Percentiles rank a stretch among this genome's conserved stretches.
Conservation (phyloP, 176 grass and related monocot species). For the Melocanna baccifera region DNA sequence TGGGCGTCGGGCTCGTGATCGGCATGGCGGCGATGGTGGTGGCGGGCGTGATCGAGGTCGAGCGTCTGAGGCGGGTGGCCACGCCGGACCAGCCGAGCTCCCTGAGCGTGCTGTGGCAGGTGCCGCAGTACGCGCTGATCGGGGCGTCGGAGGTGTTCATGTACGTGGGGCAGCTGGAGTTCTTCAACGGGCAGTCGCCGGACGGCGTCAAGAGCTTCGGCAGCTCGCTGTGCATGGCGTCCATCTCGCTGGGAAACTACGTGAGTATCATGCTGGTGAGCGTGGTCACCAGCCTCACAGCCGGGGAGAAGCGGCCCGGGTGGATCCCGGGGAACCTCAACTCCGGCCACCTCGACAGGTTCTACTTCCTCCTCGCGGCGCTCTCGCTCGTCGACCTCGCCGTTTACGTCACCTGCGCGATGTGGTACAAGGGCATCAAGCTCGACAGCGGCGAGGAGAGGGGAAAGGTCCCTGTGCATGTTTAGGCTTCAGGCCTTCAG, state of each 20-base stretch:
- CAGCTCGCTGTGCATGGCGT: slow-evolving; percentile 84
- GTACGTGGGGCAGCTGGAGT: slow-evolving; percentile 86
- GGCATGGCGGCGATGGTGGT: slow-evolving; percentile 69
- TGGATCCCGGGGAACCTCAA: slow-evolving; percentile 85
- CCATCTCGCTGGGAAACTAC: slow-evolving; percentile 88
- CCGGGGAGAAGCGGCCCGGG: slow-evolving; percentile 35
- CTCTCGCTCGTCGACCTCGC: slow-evolving; percentile 61
- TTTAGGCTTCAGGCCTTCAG: slow-evolving; percentile 23
- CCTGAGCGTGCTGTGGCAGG: slow-evolving; percentile 70
- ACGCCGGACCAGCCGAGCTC: slow-evolving; percentile 45
- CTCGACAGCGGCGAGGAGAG: slow-evolving; percentile 24
- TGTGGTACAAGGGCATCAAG: slow-evolving; percentile 79
- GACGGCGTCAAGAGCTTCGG: slow-evolving; percentile 92
- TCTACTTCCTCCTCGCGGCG: slow-evolving; percentile 79
- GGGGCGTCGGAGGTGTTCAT: slow-evolving; percentile 90
- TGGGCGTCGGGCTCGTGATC: slow-evolving; percentile 71
- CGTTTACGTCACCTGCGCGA: slow-evolving; percentile 54
- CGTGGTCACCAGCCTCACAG: slow-evolving; percentile 52
- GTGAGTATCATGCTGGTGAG: slow-evolving; percentile 82
- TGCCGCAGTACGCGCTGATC: slow-evolving; percentile 76
- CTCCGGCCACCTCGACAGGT: slow-evolving; percentile 75
- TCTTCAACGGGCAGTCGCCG: slow-evolving; percentile 80
- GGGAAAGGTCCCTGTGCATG: slow-evolving; percentile 16
- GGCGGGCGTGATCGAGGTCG: slow-evolving; percentile 61
- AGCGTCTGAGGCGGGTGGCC: slow-evolving; percentile 44